Conservation (phyloP, 306 rosid species). For the Lagenaria siceraria region DNA sequence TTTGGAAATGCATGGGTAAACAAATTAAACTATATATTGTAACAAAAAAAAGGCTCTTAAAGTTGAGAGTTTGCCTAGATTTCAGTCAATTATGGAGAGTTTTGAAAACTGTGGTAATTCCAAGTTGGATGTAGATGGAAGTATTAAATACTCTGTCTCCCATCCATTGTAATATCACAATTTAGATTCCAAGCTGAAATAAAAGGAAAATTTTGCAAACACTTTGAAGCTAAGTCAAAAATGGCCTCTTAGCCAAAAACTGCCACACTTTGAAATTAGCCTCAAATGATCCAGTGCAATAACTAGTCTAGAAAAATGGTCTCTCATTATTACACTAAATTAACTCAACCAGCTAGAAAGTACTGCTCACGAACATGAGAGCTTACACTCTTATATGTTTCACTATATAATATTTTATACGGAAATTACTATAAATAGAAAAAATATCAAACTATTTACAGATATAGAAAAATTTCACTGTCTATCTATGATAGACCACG, state of each 20-base stretch:
- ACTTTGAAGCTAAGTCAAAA: background rate
- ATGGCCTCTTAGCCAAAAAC: background rate
- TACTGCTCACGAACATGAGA: background rate
- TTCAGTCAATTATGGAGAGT: slow-evolving; percentile 1
- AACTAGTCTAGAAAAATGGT: background rate
- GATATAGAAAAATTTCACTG: no score
- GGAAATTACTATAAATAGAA: no score
- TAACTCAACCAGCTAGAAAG: background rate
- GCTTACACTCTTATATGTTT: background rate
- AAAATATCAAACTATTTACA: no score
- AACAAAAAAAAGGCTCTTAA: background rate
- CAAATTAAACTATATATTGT: no score
- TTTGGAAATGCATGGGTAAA: no score
- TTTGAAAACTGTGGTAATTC: background rate
- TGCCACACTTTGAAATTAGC: background rate
- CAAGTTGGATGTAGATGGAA: background rate
- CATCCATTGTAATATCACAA: background rate
- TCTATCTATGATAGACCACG: no score
- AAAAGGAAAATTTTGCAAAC: background rate
- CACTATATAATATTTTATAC: no score
- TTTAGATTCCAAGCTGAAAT: background rate
- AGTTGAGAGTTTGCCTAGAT: background rate
- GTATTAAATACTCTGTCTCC: background rate
- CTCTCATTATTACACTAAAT: background rate
- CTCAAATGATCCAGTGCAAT: background rate